Percentiles rank a stretch among this genome's conserved stretches.
Evolutionary conservation across 768 basidiomycete species (phyloP).

Genomic region (Leucosporidium creatinivorum): DNA sequence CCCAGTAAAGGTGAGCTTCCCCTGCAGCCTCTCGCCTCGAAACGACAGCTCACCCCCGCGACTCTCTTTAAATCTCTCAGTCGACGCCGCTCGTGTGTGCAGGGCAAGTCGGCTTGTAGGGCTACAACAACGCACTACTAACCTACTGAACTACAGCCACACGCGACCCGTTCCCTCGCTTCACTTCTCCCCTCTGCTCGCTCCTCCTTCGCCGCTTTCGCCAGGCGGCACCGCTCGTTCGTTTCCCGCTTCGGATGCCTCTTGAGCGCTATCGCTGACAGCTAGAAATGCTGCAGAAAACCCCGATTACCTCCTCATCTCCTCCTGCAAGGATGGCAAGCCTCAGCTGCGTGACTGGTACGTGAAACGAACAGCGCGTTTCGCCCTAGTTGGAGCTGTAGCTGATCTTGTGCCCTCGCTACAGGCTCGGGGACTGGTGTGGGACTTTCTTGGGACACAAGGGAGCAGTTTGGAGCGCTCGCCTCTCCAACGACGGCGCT

Average conservation of each 20-base stretch:
- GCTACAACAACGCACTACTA: no score
- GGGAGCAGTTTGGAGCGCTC: conserved; percentile 95
- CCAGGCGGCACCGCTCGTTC: no score
- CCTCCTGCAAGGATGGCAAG: conserved; percentile 97
- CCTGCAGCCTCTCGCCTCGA: not conserved
- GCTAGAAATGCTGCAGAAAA: conserved; percentile 48
- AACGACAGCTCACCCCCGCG: not conserved
- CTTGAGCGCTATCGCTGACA: no score
- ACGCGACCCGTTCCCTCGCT: conserved; percentile 71
- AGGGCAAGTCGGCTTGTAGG: conserved; percentile 8
- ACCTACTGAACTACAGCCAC: conserved; percentile 31
- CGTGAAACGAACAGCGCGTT: not conserved
- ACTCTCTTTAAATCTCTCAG: conserved; percentile 2
- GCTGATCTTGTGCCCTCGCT: conserved; percentile 60
- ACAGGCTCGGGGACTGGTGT: conserved; percentile 99
- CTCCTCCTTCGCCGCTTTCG: conserved; percentile 40
- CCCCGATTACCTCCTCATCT: conserved; percentile 78
- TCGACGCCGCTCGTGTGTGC: conserved; percentile 29
- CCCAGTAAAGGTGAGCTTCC: not conserved
- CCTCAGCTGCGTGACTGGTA: conserved; percentile 45
- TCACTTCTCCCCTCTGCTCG: conserved; percentile 70
- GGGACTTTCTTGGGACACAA: conserved; percentile 56
- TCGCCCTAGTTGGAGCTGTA: not conserved
- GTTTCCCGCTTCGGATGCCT: no score
- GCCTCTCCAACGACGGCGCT: conserved; percentile 76